A percentile compares a stretch with the other conserved stretches of the same genome.
Evolutionary conservation across 805 yeast species (phyloP).

Genomic region (Candida qinlingensis): DNA sequence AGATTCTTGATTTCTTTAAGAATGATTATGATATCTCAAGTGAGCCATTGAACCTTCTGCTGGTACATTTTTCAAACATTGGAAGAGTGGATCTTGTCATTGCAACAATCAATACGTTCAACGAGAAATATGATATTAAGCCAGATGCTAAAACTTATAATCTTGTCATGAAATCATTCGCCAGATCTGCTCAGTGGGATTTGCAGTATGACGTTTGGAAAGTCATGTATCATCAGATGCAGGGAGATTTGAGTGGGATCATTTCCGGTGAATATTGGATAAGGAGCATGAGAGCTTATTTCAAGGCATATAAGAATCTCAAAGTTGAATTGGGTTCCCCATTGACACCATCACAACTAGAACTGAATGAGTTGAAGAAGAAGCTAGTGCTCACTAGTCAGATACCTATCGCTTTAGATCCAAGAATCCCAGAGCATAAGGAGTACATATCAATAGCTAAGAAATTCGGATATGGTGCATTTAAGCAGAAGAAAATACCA

Average conservation of each 20-base stretch:
- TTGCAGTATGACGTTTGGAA: conserved; percentile 22
- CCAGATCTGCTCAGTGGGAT: conserved; percentile 28
- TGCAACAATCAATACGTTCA: conserved; percentile 29
- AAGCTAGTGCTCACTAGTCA: conserved; percentile 1
- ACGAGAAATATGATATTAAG: conserved; percentile 18
- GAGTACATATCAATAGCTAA: conserved; percentile 5
- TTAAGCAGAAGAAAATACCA: neutral
- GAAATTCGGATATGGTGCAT: conserved; percentile 15
- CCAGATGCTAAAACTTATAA: conserved; percentile 31
- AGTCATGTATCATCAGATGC: conserved; percentile 22
- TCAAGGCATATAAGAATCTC: conserved; percentile 14
- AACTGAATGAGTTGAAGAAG: conserved; percentile 1
- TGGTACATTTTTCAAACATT: conserved; percentile 25
- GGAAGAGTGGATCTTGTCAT: conserved; percentile 33
- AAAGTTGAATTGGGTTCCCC: conserved; percentile 18
- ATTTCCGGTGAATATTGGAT: conserved; percentile 24
- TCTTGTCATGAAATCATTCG: conserved; percentile 30
- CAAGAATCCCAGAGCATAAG: neutral
- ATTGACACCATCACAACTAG: conserved; percentile 13
- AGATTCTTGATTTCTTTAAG: conserved; percentile 15
- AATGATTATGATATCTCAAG: conserved; percentile 10
- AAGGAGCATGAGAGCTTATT: conserved; percentile 16
- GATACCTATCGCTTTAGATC: conserved; percentile 6
- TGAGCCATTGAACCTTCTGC: conserved; percentile 26
- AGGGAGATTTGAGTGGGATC: conserved; percentile 12